phyloP scores from a whole-genome alignment of 2,329 filamentous ascomycete genomes.

The Colletotrichum ledebouriae region DNA sequence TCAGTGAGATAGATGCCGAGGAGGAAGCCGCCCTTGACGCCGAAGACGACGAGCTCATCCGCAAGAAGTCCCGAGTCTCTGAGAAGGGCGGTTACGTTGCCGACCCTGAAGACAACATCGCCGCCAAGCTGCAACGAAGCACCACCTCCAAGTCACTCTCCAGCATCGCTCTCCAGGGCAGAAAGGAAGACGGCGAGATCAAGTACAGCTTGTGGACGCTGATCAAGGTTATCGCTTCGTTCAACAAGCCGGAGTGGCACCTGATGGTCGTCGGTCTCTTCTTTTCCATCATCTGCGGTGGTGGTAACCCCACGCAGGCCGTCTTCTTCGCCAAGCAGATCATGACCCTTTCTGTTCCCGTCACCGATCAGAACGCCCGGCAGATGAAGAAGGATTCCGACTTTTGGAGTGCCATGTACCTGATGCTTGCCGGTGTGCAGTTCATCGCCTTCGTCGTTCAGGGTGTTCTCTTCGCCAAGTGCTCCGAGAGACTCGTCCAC shows the following conservation, averaged over 20 bases:
- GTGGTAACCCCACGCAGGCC: slow-evolving; percentile 81
- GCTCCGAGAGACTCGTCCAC: slow-evolving; percentile 88
- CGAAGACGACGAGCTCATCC: slow-evolving; percentile 64
- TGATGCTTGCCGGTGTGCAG: slow-evolving; percentile 83
- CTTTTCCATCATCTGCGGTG: slow-evolving; percentile 83
- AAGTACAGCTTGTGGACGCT: slow-evolving; percentile 81
- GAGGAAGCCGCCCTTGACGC: slow-evolving; percentile 65
- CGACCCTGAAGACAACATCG: slow-evolving; percentile 74
- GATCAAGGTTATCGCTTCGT: slow-evolving; percentile 82
- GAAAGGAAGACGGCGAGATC: slow-evolving; percentile 62
- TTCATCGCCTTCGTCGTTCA: slow-evolving; percentile 77
- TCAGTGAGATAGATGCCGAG: slow-evolving; percentile 65
- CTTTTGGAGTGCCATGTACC: slow-evolving; percentile 92
- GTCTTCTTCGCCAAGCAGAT: slow-evolving; percentile 94
- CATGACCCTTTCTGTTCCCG: slow-evolving; percentile 70
- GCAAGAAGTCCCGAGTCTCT: slow-evolving; percentile 59
- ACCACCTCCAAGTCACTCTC: slow-evolving; percentile 73
- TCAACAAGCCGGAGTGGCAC: slow-evolving; percentile 80
- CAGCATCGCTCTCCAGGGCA: slow-evolving; percentile 75
- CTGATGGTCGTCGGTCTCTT: slow-evolving; percentile 80
- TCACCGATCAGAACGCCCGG: slow-evolving; percentile 61
- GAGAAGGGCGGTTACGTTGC: slow-evolving; percentile 57
- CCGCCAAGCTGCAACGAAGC: slow-evolving; percentile 68
- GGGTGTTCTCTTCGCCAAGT: slow-evolving; percentile 83
- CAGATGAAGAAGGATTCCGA: slow-evolving; percentile 78